Conservation (phyloP, 2,329 filamentous ascomycete genomes). For the Acrodontium crateriforme region DNA sequence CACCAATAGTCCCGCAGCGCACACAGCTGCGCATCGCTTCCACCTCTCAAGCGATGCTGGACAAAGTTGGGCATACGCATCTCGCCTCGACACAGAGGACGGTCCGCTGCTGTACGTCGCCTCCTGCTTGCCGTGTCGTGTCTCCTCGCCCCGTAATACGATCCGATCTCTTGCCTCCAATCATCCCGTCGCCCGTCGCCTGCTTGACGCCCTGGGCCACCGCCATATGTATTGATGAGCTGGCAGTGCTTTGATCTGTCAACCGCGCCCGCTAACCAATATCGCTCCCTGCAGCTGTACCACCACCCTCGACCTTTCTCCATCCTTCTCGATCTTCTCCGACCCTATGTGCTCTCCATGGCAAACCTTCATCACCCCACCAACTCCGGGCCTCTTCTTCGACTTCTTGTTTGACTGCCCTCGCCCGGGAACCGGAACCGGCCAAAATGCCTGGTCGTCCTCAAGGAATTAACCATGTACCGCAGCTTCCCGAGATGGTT, state of each 20-base stretch:
- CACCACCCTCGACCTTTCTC: conserved; percentile 15
- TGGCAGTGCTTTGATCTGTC: conserved; percentile 21
- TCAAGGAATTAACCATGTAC: neutral
- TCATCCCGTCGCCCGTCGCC: no score
- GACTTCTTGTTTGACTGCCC: neutral
- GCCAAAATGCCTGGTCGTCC: neutral
- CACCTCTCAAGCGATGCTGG: no score
- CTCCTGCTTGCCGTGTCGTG: no score
- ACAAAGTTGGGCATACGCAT: no score
- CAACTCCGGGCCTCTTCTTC: conserved; percentile 4
- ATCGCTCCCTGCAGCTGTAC: conserved; percentile 19
- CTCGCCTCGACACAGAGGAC: no score
- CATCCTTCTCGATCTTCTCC: conserved; percentile 14
- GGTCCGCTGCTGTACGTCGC: no score
- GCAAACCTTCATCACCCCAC: conserved; percentile 7
- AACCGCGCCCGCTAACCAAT: conserved; percentile 19
- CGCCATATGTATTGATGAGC: conserved; percentile 20
- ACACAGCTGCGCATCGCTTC: no score
- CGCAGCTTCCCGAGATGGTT: conserved; percentile 1
- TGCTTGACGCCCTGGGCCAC: no score
- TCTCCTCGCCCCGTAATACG: no score
- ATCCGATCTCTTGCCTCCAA: no score
- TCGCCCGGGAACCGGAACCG: neutral
- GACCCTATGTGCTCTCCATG: conserved; percentile 12
- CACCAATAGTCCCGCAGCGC: no score